These are phyloP conservation scores for Monosporascus ibericus DNA, from an alignment of 2,329 filamentous ascomycete genomes.

Conservation along the genomic window DNA sequence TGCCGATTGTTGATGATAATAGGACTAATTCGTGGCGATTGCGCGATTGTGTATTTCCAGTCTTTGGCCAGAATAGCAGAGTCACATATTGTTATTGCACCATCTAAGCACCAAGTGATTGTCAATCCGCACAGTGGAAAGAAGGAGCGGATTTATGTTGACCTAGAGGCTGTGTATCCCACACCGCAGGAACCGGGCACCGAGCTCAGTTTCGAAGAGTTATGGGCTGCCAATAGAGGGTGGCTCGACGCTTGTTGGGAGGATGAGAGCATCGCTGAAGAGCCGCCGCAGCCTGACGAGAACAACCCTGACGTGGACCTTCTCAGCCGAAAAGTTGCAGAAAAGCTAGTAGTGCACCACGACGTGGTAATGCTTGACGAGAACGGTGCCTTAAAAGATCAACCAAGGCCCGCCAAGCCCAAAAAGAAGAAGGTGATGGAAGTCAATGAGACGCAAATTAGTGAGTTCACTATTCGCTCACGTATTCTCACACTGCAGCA, in stretches of 20 bases:
- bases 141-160: slow-evolving; percentile 80
- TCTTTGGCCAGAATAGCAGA: slow-evolving; percentile 55
- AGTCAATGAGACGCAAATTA: slow-evolving; percentile 86
- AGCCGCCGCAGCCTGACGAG: slow-evolving; percentile 10
- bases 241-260: slow-evolving; percentile 57
- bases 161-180: slow-evolving; percentile 80
- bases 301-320: slow-evolving; percentile 20
- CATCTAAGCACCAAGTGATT: slow-evolving; percentile 69
- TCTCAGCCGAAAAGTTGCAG: slow-evolving; percentile 19
- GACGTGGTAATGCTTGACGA: slow-evolving; percentile 49
- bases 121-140: slow-evolving; percentile 78
- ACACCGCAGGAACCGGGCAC: slow-evolving; percentile 62
- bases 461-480: slow-evolving; percentile 46
- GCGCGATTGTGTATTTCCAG: slow-evolving; percentile 42
- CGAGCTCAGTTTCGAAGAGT: slow-evolving; percentile 87
- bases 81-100: slow-evolving; percentile 60
- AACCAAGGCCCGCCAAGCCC: slow-evolving; percentile 39
- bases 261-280: slow-evolving; percentile 27
- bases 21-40: slow-evolving; percentile 79
- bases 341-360: slow-evolving; percentile 37
- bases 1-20: slow-evolving; percentile 75
- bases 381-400: slow-evolving; percentile 47
- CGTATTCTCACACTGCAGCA: not conserved
- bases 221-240: slow-evolving; percentile 72
- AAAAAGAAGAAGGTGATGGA: slow-evolving; percentile 79